Base-by-base conservation (phyloP, 768 basidiomycete genomes). In the Chalciporus piperatus region DNA sequence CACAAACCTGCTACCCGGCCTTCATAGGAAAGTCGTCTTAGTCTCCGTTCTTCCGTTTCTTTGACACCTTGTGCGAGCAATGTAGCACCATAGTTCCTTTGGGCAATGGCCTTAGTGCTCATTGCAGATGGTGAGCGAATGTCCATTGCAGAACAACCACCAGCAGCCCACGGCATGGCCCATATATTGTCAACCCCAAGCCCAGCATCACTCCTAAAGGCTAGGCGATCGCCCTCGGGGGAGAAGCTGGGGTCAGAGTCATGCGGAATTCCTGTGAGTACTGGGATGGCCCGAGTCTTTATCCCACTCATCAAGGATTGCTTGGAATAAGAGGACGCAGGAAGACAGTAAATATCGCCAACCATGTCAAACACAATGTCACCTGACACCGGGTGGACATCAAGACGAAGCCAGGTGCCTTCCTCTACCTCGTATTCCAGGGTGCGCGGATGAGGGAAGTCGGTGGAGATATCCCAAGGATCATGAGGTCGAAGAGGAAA, bases 171-270 rank as follows among this genome's bases (percentile, higher is more conserved):
- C 13, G 76, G 72, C 51, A 73, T 78, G 17, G 84, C 73, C 85
- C 85, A 89, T 6, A 89, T 84, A 59, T 89, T 89, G 59, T 88
- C 85, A 14, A 87, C 71, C 5, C 87, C 87, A 3, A 85, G 72
- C 32, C 75, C 85, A 7, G 86, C 87, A 65, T 89, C 87, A 45
- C 87, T 88, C 55, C 79, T 76, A 63, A 85, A 89, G 4, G 82
- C 82, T n/a, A 89, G 52, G 40, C 73, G 71, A 49, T 82, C 77
- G 0, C 87, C 86, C 35, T 75, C 67, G 0, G 87, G 84, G 6
- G 85, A 87, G 69, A 89, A 89, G 52, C 78, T 83, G 1, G 86
- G 86, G 63, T 89, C 84, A 0, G 84, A 76, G 57, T 89, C 87
- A 55, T 83, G 76, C 11, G 87, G 87, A 16, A 86, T 71, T 3